These are phyloP conservation scores for Salix koriyanagi DNA, from an alignment of 345 rosid species.

Conservation along the genomic window DNA sequence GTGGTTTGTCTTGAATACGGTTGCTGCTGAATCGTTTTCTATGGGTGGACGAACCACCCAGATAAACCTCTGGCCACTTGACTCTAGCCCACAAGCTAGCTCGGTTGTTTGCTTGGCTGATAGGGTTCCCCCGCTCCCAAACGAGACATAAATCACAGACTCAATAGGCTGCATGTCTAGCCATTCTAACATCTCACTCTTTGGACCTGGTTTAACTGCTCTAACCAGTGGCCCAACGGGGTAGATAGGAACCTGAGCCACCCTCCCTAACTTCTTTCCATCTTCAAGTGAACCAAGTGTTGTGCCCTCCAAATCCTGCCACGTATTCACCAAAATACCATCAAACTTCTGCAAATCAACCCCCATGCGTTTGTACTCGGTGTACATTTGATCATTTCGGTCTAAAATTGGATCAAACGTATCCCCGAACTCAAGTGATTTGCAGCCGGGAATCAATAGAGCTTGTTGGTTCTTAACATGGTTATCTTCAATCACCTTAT, in stretches of 20 bases:
- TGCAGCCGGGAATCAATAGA: conserved; percentile 49
- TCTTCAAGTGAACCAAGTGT: conserved; percentile 38
- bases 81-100: conserved; percentile 62
- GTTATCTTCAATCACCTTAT: conserved; percentile 23
- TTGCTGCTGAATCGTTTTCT: conserved; percentile 11
- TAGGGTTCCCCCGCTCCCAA: conserved; percentile 70
- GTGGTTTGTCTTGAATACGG: conserved; percentile 18
- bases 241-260: conserved; percentile 34
- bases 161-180: conserved; percentile 42
- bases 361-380: conserved; percentile 13
- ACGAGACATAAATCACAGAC: conserved; percentile 58
- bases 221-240: conserved; percentile 45
- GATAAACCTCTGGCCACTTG: conserved; percentile 51
- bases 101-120: conserved; percentile 47
- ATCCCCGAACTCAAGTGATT: conserved; percentile 25
- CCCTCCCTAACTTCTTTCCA: conserved; percentile 7
- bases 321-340: conserved; percentile 55
- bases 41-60: conserved; percentile 58
- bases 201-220: background rate
- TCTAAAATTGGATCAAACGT: background rate
- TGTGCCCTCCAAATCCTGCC: conserved; percentile 40
- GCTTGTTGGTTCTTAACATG: conserved; percentile 24
- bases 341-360: conserved; percentile 26
- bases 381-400: background rate
- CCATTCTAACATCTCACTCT: conserved; percentile 32